Base-by-base conservation (phyloP, 1,284 basidiomycete species). In the Pseudozyma sp. region DNA sequence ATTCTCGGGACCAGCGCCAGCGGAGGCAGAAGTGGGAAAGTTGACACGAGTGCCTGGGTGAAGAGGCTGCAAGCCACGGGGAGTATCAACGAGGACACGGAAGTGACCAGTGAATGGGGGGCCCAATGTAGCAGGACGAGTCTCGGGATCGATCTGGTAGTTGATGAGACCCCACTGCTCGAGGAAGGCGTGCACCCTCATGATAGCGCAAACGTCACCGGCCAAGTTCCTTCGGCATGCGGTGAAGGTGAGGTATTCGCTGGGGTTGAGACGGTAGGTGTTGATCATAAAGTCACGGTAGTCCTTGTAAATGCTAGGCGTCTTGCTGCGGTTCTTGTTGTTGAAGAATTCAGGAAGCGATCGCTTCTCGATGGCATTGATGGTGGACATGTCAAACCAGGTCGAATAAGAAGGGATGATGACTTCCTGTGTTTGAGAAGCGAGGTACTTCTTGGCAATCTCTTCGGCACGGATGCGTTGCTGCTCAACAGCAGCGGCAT, bases 281-380 rank as follows among this genome's bases (percentile, higher is more conserved):
- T 99, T 97, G 86, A 99, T 91, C 94, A 99, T 99, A 82, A 99
- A 99, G 88, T 99, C 96, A 71, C 96, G 91, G 85, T 99, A 99
- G 86, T 98, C 96, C 86, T 98, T 99, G 89, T 99, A 99, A 77
- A 98, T 94, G 35, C 92, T 90, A 0, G 96, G 96, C 0, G 95
- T 97, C 87, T 99, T 99, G 75, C 79, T 83, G 52, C 83, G 92
- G 93, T 77, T 96, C 71, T 94, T 89, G 63, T 93, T 93, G 85
- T 95, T 96, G 89, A 99, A 99, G 89, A 98, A 99, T 86, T 99
- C 96, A 44, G 96, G 97, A 31, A 99, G 88, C 3, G 94, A 93
- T 79, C 93, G 91, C 70, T 91, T 90, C 86, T 99, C 96, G 76
- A 99, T 92, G 12, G 93, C 90, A 83, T 97, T 93, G 74, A 99